Conservation (phyloP, 1,284 basidiomycete genomes). For the Moesziomyces sp. region DNA sequence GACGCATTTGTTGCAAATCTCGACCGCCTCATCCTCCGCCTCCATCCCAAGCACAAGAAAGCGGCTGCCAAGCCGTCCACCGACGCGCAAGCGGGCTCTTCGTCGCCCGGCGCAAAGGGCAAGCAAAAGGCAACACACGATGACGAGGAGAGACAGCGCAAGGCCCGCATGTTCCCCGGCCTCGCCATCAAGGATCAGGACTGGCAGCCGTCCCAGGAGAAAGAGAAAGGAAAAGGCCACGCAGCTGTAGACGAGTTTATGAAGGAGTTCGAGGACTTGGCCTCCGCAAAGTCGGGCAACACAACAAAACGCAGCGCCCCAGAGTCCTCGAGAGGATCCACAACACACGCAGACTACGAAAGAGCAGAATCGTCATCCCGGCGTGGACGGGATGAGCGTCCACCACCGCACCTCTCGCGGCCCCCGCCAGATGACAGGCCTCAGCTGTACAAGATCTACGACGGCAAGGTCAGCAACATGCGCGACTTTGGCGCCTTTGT, state of each 20-base stretch:
- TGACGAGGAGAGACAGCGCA: conserved; percentile 77
- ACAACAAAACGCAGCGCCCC: not conserved
- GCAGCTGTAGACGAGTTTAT: conserved; percentile 88
- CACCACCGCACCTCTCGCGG: conserved; percentile 35
- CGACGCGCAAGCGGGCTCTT: conserved; percentile 67
- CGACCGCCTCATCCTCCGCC: conserved; percentile 89
- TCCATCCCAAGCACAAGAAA: conserved; percentile 87
- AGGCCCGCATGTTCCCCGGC: conserved; percentile 88
- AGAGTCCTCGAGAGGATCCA: conserved; percentile 4
- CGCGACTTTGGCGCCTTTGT: conserved; percentile 98
- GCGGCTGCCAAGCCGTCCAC: conserved; percentile 11
- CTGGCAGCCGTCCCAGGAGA: conserved; percentile 69
- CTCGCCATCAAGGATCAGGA: conserved; percentile 82
- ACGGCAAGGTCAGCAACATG: conserved; percentile 83
- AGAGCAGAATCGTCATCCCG: conserved; percentile 11
- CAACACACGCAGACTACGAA: conserved; percentile 12
- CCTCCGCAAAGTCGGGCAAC: conserved; percentile 58
- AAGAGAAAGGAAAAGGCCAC: conserved; percentile 22
- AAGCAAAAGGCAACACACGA: conserved; percentile 69
- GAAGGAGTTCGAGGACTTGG: conserved; percentile 77
- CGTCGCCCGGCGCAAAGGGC: conserved; percentile 56
- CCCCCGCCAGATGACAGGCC: conserved; percentile 76
- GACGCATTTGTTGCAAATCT: conserved; percentile 90
- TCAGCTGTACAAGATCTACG: conserved; percentile 93
- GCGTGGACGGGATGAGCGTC: conserved; percentile 35